Conservation (phyloP, 345 rosid species). For the Gossypium turneri region DNA sequence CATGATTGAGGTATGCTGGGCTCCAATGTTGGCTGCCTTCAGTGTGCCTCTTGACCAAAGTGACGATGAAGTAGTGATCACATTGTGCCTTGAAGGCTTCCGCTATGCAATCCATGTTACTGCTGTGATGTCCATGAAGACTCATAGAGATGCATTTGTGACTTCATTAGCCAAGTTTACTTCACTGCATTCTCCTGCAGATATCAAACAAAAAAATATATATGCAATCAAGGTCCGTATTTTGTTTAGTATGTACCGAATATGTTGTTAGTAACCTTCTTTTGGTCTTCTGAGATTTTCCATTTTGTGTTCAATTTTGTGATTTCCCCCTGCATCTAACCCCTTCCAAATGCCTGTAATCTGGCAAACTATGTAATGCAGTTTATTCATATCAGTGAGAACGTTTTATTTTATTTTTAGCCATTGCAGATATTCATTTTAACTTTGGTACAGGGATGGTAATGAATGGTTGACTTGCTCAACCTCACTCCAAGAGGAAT, state of each 20-base stretch:
- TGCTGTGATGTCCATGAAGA: slow-evolving; percentile 98
- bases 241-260: slow-evolving; percentile 3
- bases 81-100: slow-evolving; percentile 91
- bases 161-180: slow-evolving; percentile 98
- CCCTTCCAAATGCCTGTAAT: neutral
- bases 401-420: neutral
- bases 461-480: slow-evolving; percentile 1
- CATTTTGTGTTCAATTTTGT: neutral
- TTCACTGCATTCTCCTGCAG: slow-evolving; percentile 96
- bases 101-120: slow-evolving; percentile 91
- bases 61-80: slow-evolving; percentile 78
- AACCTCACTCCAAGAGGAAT: neutral
- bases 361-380: neutral
- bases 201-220: slow-evolving; percentile 87
- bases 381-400: neutral
- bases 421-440: neutral
- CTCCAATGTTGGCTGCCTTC: slow-evolving; percentile 99
- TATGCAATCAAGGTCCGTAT: slow-evolving; percentile 82
- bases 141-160: slow-evolving; percentile 98
- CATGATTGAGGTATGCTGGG: slow-evolving; percentile 99
- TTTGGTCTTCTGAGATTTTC: neutral
- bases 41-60: slow-evolving; percentile 99
- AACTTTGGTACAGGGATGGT: neutral
- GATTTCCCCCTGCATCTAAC: neutral
- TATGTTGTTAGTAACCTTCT: neutral